Evolutionary conservation across 148 eudicot genomes (phyloP).

Genomic region (Rhododendron griersonianum): DNA sequence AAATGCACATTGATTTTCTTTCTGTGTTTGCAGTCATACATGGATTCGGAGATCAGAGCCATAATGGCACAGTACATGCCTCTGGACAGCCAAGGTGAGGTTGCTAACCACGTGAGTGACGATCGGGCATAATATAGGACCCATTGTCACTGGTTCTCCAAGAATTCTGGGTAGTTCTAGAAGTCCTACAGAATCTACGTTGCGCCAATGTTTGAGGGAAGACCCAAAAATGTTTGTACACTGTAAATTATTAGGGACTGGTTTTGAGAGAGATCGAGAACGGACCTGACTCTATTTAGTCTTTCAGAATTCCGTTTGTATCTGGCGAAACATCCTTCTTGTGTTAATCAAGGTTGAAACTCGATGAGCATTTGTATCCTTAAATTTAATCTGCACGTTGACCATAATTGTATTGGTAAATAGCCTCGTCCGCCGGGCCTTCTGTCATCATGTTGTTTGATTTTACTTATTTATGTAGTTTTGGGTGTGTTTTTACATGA

Average conservation of each 20-base stretch:
- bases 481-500: neutral
- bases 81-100: conserved; percentile 77
- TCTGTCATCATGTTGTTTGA: neutral
- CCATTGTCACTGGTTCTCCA: neutral
- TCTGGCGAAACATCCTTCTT: neutral
- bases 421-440: neutral
- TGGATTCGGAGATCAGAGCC: conserved; percentile 98
- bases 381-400: conserved; percentile 1
- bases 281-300: conserved; percentile 7
- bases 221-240: neutral
- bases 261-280: conserved; percentile 9
- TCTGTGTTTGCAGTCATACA: conserved; percentile 57
- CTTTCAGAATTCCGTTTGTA: neutral
- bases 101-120: conserved; percentile 50
- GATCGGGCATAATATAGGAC: conserved; percentile 40
- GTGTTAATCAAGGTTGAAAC: neutral
- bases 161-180: neutral
- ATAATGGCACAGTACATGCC: conserved; percentile 98
- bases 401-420: neutral
- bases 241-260: conserved; percentile 25
- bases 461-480: neutral
- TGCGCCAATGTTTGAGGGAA: neutral
- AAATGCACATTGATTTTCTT: neutral
- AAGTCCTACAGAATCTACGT: conserved; percentile 5
- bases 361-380: neutral